A percentile compares a stretch with the other conserved stretches of the same genome.
Conservation (phyloP, 805 yeast genomes). For the Teunomyces lycoperdinae region DNA sequence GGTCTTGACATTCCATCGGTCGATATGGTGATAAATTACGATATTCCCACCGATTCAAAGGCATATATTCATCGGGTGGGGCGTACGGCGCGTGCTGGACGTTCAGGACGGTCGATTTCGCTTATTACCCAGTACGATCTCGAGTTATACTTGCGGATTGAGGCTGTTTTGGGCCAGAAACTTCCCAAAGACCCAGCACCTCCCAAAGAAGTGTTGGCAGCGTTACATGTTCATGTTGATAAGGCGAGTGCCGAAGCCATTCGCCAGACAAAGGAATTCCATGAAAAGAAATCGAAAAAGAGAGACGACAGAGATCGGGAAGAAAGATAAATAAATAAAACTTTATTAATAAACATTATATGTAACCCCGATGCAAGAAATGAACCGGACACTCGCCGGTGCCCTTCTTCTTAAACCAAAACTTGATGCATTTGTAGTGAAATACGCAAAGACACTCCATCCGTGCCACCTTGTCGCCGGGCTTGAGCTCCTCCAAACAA, state of each 20-base stretch:
- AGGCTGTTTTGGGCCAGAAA: constrained; percentile 78
- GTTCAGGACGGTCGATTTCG: constrained; percentile 83
- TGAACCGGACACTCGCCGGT: constrained; percentile 88
- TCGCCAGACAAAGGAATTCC: constrained; percentile 68
- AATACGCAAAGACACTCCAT: constrained; percentile 92
- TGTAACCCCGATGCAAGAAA: constrained; percentile 31
- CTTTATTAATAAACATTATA: not conserved
- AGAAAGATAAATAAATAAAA: constrained; percentile 16
- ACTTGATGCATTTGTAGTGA: constrained; percentile 85
- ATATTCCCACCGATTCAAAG: constrained; percentile 80
- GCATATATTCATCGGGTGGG: constrained; percentile 89
- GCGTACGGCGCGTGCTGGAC: constrained; percentile 93
- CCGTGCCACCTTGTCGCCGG: constrained; percentile 88
- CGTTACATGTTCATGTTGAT: constrained; percentile 83
- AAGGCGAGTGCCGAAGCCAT: constrained; percentile 90
- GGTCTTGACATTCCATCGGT: constrained; percentile 83
- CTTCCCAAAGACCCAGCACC: constrained; percentile 77
- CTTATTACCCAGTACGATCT: constrained; percentile 93
- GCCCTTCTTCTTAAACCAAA: constrained; percentile 87
- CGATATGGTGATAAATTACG: constrained; percentile 73
- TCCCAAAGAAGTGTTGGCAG: constrained; percentile 70
- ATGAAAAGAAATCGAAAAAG: constrained; percentile 36
- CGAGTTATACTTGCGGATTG: constrained; percentile 84
- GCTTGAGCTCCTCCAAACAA: constrained; percentile 82
- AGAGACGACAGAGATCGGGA: constrained; percentile 37